Conservation (phyloP, 345 rosid genomes). For the Noccaea bulbosa region DNA sequence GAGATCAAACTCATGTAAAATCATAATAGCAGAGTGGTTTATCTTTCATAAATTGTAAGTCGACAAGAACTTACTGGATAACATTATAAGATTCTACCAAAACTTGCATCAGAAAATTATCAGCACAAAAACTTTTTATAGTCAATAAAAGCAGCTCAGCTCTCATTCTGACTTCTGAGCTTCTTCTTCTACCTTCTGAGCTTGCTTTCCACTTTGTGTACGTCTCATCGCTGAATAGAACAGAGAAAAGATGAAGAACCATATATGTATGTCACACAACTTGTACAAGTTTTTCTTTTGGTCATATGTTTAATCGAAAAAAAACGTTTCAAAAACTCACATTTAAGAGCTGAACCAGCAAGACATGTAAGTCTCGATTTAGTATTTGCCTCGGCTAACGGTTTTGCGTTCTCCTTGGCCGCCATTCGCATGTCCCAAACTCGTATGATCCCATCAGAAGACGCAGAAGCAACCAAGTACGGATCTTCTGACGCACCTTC, state of each 20-base stretch:
- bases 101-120: constrained; percentile 13
- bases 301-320: neutral
- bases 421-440: constrained; percentile 94
- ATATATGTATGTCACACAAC: constrained; percentile 4
- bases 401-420: constrained; percentile 61
- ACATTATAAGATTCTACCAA: constrained; percentile 16
- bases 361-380: constrained; percentile 94
- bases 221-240: constrained; percentile 25
- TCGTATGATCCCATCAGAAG: constrained; percentile 87
- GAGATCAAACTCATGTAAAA: neutral
- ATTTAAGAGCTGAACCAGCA: constrained; percentile 74
- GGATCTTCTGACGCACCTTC: constrained; percentile 60
- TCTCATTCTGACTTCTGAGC: constrained; percentile 14
- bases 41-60: constrained; percentile 23
- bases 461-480: constrained; percentile 76
- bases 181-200: constrained; percentile 32
- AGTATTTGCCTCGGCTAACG: constrained; percentile 80
- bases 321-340: constrained; percentile 48
- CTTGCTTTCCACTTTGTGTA: constrained; percentile 25
- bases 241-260: constrained; percentile 4
- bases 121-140: neutral
- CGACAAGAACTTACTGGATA: constrained; percentile 9
- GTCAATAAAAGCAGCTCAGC: constrained; percentile 21
- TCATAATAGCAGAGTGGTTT: constrained; percentile 16
- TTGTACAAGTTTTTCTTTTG: neutral